Percentiles rank a stretch among this genome's conserved stretches.
phyloP scores from a whole-genome alignment of 805 yeast species.

The Candida mattraensis region DNA sequence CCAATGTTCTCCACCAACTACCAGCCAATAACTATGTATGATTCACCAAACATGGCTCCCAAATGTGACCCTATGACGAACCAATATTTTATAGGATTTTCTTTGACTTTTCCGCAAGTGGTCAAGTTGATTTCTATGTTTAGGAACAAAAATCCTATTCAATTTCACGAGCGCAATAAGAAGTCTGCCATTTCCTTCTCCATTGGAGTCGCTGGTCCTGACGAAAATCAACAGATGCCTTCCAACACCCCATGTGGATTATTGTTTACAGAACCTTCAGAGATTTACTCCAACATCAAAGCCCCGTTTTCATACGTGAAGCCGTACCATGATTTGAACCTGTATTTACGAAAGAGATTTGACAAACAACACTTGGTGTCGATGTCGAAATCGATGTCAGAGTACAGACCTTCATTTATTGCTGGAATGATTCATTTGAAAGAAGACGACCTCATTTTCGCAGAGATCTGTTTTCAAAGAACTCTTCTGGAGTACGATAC shows the following conservation, averaged over 20 bases:
- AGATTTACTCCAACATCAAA: constrained; percentile 71
- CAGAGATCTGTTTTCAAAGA: constrained; percentile 95
- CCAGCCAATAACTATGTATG: constrained; percentile 3
- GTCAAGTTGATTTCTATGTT: constrained; percentile 43
- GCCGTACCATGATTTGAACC: constrained; percentile 80
- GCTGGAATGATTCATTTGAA: constrained; percentile 88
- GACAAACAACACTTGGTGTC: constrained; percentile 60
- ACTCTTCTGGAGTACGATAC: constrained; percentile 86
- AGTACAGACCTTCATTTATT: constrained; percentile 87
- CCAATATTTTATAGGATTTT: constrained; percentile 65
- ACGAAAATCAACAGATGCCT: constrained; percentile 19
- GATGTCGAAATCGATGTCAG: constrained; percentile 87
- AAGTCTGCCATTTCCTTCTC: constrained; percentile 47
- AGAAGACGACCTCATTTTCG: constrained; percentile 88
- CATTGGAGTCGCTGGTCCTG: constrained; percentile 44
- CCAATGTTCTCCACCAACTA: constrained; percentile 7
- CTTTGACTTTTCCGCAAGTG: constrained; percentile 60
- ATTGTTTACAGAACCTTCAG: constrained; percentile 63
- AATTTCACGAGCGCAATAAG: constrained; percentile 33
- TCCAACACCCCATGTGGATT: constrained; percentile 37
- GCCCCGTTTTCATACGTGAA: constrained; percentile 87
- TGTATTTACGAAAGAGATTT: constrained; percentile 72
- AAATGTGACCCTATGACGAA: constrained; percentile 59
- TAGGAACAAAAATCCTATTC: constrained; percentile 41
- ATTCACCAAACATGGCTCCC: constrained; percentile 31